Conservation (phyloP, 805 yeast genomes). For the Geotrichum ghanense region DNA sequence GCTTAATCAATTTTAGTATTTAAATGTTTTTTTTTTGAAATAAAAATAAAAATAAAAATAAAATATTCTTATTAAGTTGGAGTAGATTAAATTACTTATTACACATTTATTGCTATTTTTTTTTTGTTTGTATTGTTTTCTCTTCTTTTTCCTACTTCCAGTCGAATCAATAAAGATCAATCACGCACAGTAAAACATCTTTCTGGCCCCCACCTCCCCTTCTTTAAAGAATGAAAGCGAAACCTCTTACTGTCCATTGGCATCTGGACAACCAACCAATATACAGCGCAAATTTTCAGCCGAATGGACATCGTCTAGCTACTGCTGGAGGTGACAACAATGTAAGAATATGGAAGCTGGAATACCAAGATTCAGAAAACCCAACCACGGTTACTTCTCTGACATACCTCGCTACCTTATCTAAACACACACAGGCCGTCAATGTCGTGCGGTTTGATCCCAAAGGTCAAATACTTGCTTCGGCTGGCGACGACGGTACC, state of each 20-base stretch:
- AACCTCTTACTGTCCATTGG: slow-evolving; percentile 31
- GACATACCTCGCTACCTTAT: slow-evolving; percentile 66
- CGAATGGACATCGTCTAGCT: slow-evolving; percentile 38
- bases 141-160: no score
- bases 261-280: slow-evolving; percentile 32
- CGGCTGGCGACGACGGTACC: slow-evolving; percentile 94
- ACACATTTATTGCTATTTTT: no score
- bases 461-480: slow-evolving; percentile 55
- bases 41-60: no score
- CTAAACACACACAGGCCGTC: slow-evolving; percentile 90
- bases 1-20: no score
- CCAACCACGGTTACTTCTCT: slow-evolving; percentile 32
- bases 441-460: slow-evolving; percentile 78
- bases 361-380: slow-evolving; percentile 18
- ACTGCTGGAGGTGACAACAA: slow-evolving; percentile 95
- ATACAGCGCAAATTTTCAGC: slow-evolving; percentile 30
- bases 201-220: no score
- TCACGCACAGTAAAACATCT: no score
- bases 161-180: no score
- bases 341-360: slow-evolving; percentile 41
- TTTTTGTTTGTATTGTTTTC: no score
- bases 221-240: slow-evolving; percentile 29
- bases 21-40: no score
- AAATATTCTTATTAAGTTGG: no score
- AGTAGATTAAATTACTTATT: no score